phyloP scores from a whole-genome alignment of 116 monocot species.

The Zostera marina region DNA sequence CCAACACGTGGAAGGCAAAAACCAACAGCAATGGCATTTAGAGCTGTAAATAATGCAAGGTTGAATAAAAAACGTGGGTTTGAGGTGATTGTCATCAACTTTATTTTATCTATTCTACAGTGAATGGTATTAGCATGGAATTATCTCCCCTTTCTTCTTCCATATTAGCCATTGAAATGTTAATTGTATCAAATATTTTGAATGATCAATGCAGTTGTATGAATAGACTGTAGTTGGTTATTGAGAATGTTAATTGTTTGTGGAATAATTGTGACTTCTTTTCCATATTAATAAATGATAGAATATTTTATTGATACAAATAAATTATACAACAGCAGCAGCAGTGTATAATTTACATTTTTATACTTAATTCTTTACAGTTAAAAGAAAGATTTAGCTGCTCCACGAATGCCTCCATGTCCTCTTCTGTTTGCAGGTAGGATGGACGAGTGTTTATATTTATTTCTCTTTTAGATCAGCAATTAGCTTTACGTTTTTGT shows the following conservation, averaged over 20 bases:
- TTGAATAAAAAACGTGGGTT: background rate
- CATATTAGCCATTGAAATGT: background rate
- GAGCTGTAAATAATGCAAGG: constrained; percentile 1
- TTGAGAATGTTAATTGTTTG: background rate
- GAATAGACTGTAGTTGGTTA: background rate
- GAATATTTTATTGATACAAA: too few relatives aligned
- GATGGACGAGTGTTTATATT: background rate
- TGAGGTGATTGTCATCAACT: background rate
- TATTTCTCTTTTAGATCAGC: background rate
- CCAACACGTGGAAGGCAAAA: constrained; percentile 7
- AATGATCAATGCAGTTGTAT: background rate
- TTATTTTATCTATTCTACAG: background rate
- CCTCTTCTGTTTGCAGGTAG: constrained; percentile 84
- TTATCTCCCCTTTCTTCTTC: too few relatives aligned
- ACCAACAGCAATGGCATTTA: background rate
- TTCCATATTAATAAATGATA: background rate
- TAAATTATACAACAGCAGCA: too few relatives aligned
- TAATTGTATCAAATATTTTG: background rate
- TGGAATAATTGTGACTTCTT: background rate
- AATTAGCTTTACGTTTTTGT: background rate
- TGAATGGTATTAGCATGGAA: background rate
- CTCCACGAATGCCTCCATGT: constrained; percentile 16
- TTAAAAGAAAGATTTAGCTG: constrained; percentile 2
- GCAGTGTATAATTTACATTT: background rate
- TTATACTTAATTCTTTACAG: background rate